Percentiles rank a stretch among this genome's conserved stretches.
Evolutionary conservation across 1,139 yeast species (phyloP).

Genomic region (Zygoascus hellenicus): DNA sequence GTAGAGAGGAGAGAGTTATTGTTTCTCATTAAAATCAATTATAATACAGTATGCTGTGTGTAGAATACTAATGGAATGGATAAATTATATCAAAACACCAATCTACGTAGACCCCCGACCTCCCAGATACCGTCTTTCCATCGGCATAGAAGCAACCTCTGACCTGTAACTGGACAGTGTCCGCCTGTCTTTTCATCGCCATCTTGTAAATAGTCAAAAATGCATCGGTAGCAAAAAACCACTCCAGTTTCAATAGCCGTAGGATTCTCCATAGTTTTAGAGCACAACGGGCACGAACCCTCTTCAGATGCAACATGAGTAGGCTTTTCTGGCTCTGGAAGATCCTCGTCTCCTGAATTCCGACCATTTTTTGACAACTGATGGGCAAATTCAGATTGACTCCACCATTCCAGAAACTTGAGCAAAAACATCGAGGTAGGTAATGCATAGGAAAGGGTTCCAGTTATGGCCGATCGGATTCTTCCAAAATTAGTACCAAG

Average conservation of each 20-base stretch:
- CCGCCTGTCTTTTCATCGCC: slow-evolving; percentile 51
- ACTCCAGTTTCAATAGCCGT: slow-evolving; percentile 88
- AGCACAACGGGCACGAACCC: slow-evolving; percentile 9
- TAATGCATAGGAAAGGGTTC: slow-evolving; percentile 42
- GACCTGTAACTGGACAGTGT: slow-evolving; percentile 81
- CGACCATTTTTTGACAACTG: slow-evolving; percentile 53
- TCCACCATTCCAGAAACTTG: slow-evolving; percentile 95
- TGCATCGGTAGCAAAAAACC: slow-evolving; percentile 86
- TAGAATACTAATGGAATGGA: neutral
- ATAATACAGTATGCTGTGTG: neutral
- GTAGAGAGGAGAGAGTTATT: slow-evolving; percentile 11
- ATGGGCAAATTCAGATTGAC: slow-evolving; percentile 65
- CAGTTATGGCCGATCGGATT: slow-evolving; percentile 36
- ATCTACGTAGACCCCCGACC: slow-evolving; percentile 65
- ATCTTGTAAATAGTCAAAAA: slow-evolving; percentile 54
- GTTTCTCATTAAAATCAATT: neutral
- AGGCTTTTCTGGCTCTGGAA: slow-evolving; percentile 48
- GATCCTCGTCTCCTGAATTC: slow-evolving; percentile 37
- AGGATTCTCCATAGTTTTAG: slow-evolving; percentile 61
- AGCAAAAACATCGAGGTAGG: slow-evolving; percentile 81
- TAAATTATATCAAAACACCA: slow-evolving; percentile 44
- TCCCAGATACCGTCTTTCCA: slow-evolving; percentile 66
- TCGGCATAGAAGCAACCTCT: slow-evolving; percentile 62
- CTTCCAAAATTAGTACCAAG: slow-evolving; percentile 20
- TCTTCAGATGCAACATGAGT: slow-evolving; percentile 1